Base-by-base conservation (phyloP, 352 stramenopile species). In the Pythium dissimile region DNA sequence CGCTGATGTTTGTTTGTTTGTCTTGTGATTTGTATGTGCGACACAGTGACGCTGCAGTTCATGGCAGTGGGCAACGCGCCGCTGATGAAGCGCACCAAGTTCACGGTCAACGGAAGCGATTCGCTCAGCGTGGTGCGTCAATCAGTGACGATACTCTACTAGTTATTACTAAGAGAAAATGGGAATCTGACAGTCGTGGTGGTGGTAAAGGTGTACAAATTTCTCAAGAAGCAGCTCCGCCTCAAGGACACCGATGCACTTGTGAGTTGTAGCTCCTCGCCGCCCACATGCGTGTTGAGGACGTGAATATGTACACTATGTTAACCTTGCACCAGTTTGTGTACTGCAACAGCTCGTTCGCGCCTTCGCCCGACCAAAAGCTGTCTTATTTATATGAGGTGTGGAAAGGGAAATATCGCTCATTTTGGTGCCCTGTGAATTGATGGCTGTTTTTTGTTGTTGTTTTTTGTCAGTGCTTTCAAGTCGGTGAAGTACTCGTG, bases 71-170 rank as follows among this genome's bases (percentile, higher is more conserved):
- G 82, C 38, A 92, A 75, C 41, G 84, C 82, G 34, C 82, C 82
- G 51, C 72, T 94, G 21, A 90, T 94, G 81, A 92, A 94, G 66
- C 80, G 83, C 47, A 94, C 76, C 58, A 94, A 94, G 66, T 94
- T 94, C 55, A 94, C 82, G 2, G 83, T 92, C 26, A 87, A 78
- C 23, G 84, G 80, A 15, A 57, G 73, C 20, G 84, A 94, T 51
- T 66, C 76, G 31, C 76, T 94, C 24, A 90, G 84, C 30, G 78
- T 92, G 38, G 84, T 90, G 53, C 55, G 77, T 71, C n/a, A 1
- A 27, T 12, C 2, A 5, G 20, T 34, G 27, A 13, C 15, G 32
- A n/a, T 50, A 1, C 26, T 23, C 21, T 16, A 24, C 18, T 2
- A 27, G 13, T 6, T 23, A 15, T 12, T 42, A n/a, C 11, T 37